phyloP scores from a whole-genome alignment of 257 asterid species.

The Leonotis leonurus region DNA sequence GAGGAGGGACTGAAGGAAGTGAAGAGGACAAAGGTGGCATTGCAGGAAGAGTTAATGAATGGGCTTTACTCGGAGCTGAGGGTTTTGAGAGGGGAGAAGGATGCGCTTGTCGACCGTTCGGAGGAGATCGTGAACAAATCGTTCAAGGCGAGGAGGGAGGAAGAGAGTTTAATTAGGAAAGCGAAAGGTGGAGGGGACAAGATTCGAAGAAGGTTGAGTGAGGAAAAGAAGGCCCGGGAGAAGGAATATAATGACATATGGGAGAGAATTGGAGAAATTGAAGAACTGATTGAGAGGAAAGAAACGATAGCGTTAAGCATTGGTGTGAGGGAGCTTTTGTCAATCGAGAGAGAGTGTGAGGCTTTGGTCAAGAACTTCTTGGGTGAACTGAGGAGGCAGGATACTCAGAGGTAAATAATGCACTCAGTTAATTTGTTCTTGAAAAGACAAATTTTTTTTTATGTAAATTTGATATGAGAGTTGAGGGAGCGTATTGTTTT shows the following conservation, averaged over 20 bases:
- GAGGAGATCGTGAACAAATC: constrained; percentile 31
- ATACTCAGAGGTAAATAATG: constrained; percentile 37
- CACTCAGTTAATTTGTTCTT: background rate
- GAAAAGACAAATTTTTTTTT: constrained; percentile 2
- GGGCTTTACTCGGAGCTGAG: constrained; percentile 51
- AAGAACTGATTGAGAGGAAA: constrained; percentile 50
- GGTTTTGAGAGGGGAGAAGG: constrained; percentile 38
- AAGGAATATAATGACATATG: constrained; percentile 38
- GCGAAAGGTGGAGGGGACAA: constrained; percentile 30
- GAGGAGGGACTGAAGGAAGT: constrained; percentile 55
- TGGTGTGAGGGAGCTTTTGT: constrained; percentile 82
- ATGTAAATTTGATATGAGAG: background rate
- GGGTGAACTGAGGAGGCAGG: constrained; percentile 36
- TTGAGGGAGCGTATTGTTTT: background rate
- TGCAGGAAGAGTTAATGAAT: constrained; percentile 61
- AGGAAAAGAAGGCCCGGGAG: constrained; percentile 39
- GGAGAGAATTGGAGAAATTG: constrained; percentile 72
- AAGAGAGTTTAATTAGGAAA: constrained; percentile 33
- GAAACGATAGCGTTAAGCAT: constrained; percentile 68
- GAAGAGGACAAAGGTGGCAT: constrained; percentile 32
- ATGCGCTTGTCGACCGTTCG: constrained; percentile 28
- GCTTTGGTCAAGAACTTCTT: constrained; percentile 48
- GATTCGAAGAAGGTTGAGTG: constrained; percentile 42
- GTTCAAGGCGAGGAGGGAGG: constrained; percentile 36
- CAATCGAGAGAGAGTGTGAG: constrained; percentile 77